These are phyloP conservation scores for Aspergillus indologenus DNA, from an alignment of 495 filamentous ascomycete genomes.

Conservation along the genomic window DNA sequence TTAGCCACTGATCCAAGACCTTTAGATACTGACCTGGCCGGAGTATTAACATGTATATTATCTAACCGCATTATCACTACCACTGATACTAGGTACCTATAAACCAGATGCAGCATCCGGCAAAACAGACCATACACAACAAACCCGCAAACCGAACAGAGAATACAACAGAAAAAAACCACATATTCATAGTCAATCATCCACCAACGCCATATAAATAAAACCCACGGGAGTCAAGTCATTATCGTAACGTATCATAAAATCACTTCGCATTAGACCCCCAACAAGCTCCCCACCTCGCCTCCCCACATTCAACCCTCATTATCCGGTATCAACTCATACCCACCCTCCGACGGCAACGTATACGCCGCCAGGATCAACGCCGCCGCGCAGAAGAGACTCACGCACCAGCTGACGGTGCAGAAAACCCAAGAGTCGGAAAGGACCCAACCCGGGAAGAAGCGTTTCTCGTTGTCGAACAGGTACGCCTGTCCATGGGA, in stretches of 20 bases:
- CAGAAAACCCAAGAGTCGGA: constrained; percentile 75
- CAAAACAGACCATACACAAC: no score
- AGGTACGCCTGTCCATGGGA: constrained; percentile 63
- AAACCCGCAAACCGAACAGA: no score
- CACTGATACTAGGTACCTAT: constrained; percentile 4
- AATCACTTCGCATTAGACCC: background rate
- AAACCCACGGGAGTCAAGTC: background rate
- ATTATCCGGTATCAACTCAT: constrained; percentile 66
- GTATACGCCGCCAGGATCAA: constrained; percentile 62
- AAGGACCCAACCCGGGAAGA: constrained; percentile 80
- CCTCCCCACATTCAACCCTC: background rate
- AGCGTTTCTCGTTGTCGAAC: constrained; percentile 80
- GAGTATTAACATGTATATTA: no score
- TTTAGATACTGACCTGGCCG: no score
- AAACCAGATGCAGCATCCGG: no score
- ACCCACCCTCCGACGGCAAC: constrained; percentile 78
- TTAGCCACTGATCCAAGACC: no score
- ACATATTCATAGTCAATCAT: background rate
- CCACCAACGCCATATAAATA: background rate
- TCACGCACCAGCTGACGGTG: constrained; percentile 67
- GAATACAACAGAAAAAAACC: background rate
- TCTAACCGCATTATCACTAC: no score
- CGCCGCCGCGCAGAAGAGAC: constrained; percentile 57
- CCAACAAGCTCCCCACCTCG: no score
- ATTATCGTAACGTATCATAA: background rate